Evolutionary conservation across 441 rosid species (phyloP).

Genomic region (Corymbia calophylla): DNA sequence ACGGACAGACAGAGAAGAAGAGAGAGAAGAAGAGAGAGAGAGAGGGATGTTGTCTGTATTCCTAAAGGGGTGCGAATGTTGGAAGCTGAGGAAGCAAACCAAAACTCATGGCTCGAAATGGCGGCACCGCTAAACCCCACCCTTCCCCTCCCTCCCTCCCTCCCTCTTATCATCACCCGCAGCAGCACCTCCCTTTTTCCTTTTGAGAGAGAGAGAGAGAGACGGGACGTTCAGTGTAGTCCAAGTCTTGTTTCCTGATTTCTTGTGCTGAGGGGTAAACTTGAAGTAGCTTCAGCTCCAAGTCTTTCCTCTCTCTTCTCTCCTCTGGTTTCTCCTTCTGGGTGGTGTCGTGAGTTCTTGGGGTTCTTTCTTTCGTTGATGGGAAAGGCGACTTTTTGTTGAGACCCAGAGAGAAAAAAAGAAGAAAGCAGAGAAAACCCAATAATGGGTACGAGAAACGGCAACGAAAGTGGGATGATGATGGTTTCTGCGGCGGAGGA

Average conservation of each 20-base stretch:
- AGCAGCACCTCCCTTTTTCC: not conserved
- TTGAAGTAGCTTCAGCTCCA: not conserved
- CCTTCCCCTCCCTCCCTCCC: not conserved
- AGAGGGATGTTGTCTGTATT: conserved; percentile 42
- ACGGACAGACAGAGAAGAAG: not conserved
- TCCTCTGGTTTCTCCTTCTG: not conserved
- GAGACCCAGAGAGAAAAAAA: not conserved
- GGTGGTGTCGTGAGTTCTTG: not conserved
- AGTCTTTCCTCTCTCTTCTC: not conserved
- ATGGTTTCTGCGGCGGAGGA: conserved; percentile 13
- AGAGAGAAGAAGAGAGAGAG: conserved; percentile 7
- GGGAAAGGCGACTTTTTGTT: conserved; percentile 10
- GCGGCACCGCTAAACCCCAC: not conserved
- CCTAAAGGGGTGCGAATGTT: conserved; percentile 59
- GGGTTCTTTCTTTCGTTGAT: not conserved
- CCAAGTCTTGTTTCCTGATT: not conserved
- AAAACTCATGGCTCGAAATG: not conserved
- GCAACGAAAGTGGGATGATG: not conserved
- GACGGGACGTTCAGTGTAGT: not conserved
- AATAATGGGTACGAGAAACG: conserved; percentile 23
- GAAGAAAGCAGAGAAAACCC: not conserved
- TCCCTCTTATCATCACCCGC: not conserved
- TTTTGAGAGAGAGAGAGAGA: not conserved
- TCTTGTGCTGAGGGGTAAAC: not conserved
- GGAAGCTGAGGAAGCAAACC: conserved; percentile 69